Conservation (phyloP, 1,139 yeast species). For the Blastobotrys illinoisensis region DNA sequence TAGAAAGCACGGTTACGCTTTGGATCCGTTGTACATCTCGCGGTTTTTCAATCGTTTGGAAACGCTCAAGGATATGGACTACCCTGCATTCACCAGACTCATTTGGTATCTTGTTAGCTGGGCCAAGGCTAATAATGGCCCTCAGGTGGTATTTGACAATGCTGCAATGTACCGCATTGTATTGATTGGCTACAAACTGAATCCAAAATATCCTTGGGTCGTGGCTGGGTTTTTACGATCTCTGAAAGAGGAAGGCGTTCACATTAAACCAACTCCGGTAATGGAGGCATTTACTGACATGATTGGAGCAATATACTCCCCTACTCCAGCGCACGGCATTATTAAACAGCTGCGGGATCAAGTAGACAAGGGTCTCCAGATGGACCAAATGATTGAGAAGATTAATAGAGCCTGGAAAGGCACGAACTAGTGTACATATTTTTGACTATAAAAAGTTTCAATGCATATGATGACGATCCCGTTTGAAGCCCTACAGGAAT, state of each 20-base stretch:
- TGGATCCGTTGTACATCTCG: not conserved
- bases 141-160: not conserved
- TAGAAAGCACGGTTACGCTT: not conserved
- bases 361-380: not conserved
- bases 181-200: constrained; percentile 7
- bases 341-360: constrained; percentile 4
- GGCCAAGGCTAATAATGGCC: not conserved
- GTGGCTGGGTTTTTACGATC: constrained; percentile 5
- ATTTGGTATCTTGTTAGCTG: not conserved
- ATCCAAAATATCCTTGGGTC: constrained; percentile 10
- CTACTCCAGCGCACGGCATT: constrained; percentile 1
- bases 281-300: constrained; percentile 3
- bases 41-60: constrained; percentile 3
- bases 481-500: no score
- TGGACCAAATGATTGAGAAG: constrained; percentile 5
- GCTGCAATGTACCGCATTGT: constrained; percentile 1
- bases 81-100: not conserved
- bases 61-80: not conserved
- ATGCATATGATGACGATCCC: no score
- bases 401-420: constrained; percentile 10
- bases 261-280: constrained; percentile 4
- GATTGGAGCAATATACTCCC: constrained; percentile 5
- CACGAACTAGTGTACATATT: not conserved
- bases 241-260: constrained; percentile 8
- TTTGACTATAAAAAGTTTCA: no score